phyloP scores from a whole-genome alignment of 257 asterid genomes.

The Forsythia viridissima region DNA sequence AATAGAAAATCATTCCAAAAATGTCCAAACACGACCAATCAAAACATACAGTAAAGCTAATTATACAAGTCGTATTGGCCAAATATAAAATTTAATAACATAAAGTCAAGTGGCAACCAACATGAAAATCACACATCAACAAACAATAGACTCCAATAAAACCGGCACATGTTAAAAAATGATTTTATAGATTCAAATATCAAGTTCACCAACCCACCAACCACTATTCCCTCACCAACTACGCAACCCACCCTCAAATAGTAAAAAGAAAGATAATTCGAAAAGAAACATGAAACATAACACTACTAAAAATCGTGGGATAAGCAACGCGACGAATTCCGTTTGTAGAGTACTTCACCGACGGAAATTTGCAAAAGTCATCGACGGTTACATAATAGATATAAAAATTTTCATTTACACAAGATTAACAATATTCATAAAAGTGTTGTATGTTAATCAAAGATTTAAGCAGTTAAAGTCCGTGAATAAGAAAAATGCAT shows the following conservation, averaged over 20 bases:
- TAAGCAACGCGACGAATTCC: too few relatives aligned
- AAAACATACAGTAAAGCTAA: background rate
- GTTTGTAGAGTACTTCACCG: too few relatives aligned
- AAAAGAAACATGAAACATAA: too few relatives aligned
- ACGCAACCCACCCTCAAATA: background rate
- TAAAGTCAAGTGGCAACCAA: slow-evolving; percentile 16
- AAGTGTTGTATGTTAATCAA: too few relatives aligned
- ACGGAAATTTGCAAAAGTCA: too few relatives aligned
- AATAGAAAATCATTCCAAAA: background rate
- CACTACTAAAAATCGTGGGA: too few relatives aligned
- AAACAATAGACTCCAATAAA: background rate
- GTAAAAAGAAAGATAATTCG: background rate
- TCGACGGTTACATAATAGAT: too few relatives aligned
- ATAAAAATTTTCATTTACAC: too few relatives aligned
- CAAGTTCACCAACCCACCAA: slow-evolving; percentile 20
- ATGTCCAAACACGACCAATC: background rate
- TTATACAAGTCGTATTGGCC: background rate
- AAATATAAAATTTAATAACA: background rate
- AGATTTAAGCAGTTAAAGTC: too few relatives aligned
- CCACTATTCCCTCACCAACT: background rate
- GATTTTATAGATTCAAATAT: background rate
- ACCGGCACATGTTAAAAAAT: background rate
- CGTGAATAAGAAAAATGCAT: too few relatives aligned
- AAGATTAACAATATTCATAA: too few relatives aligned
- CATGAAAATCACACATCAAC: background rate